Percentiles rank a stretch among this genome's conserved stretches.
phyloP scores from a whole-genome alignment of 2,329 filamentous ascomycete genomes.

The Penicillium sp. region DNA sequence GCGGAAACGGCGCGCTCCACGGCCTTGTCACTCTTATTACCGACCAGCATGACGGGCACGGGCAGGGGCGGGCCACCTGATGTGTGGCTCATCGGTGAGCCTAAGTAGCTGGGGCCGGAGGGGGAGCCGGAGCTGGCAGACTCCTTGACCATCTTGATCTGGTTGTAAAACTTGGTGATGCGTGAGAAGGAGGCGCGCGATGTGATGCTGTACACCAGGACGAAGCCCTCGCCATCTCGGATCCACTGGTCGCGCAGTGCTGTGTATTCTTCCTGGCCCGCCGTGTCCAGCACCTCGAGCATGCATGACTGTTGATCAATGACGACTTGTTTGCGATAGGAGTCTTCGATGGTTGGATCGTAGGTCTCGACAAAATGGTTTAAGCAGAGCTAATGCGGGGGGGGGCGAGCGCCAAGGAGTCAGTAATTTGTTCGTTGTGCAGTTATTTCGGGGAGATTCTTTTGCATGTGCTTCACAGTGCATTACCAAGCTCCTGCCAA shows the following conservation, averaged over 20 bases:
- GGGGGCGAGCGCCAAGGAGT: not conserved
- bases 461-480: not conserved
- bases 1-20: conserved; percentile 96
- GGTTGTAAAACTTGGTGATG: conserved; percentile 93
- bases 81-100: conserved; percentile 50
- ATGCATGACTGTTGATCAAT: conserved; percentile 96
- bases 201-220: conserved; percentile 97
- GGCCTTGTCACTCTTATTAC: conserved; percentile 96
- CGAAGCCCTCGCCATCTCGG: conserved; percentile 93
- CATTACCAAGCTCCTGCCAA: not conserved
- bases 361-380: conserved; percentile 98
- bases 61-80: conserved; percentile 58
- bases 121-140: conserved; percentile 63
- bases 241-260: conserved; percentile 98
- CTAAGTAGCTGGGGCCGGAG: conserved; percentile 52
- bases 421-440: conserved; percentile 9
- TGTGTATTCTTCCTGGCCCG: conserved; percentile 97
- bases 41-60: conserved; percentile 95
- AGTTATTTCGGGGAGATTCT: not conserved
- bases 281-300: conserved; percentile 96
- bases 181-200: conserved; percentile 92
- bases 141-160: conserved; percentile 97
- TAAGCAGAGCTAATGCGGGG: conserved; percentile 70
- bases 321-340: conserved; percentile 70
- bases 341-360: conserved; percentile 69